These are phyloP conservation scores for Tuctoria greenei DNA, from an alignment of 176 grass and related monocot species.

Conservation along the genomic window DNA sequence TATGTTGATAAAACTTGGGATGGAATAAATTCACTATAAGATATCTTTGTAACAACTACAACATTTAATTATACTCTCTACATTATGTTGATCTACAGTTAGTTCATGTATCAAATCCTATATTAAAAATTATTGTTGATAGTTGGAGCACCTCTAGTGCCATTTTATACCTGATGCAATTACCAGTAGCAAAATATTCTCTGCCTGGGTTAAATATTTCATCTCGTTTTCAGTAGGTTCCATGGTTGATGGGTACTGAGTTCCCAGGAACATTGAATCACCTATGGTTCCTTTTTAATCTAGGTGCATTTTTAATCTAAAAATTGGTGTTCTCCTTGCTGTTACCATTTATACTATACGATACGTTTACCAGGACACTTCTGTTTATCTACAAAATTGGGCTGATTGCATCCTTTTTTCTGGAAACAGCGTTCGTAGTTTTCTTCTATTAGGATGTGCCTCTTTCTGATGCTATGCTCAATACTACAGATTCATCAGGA, in stretches of 20 bases:
- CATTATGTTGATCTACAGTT: background rate
- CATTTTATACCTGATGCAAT: background rate
- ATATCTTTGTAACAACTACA: background rate
- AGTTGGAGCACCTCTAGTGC: background rate
- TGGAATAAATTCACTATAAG: background rate
- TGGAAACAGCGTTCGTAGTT: background rate
- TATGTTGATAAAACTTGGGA: no score
- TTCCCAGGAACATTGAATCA: constrained; percentile 21
- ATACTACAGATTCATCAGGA: constrained; percentile 78
- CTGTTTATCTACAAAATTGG: background rate
- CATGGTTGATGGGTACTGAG: background rate
- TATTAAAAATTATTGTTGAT: constrained; percentile 2
- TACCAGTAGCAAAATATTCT: background rate
- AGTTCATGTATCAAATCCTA: no score
- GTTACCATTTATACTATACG: background rate
- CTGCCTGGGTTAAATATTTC: background rate
- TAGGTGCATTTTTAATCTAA: background rate
- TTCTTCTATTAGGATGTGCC: background rate
- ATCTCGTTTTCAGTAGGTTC: background rate
- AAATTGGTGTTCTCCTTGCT: background rate
- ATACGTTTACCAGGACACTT: background rate
- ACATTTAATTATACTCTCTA: constrained; percentile 1
- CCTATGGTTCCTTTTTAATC: background rate
- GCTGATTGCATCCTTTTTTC: background rate
- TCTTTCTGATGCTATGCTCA: constrained; percentile 36